Evolutionary conservation across 2,329 filamentous ascomycete genomes (phyloP), one percentile per base, ranked within the genome.

Genomic region (Amauroascus verrucosus): DNA sequence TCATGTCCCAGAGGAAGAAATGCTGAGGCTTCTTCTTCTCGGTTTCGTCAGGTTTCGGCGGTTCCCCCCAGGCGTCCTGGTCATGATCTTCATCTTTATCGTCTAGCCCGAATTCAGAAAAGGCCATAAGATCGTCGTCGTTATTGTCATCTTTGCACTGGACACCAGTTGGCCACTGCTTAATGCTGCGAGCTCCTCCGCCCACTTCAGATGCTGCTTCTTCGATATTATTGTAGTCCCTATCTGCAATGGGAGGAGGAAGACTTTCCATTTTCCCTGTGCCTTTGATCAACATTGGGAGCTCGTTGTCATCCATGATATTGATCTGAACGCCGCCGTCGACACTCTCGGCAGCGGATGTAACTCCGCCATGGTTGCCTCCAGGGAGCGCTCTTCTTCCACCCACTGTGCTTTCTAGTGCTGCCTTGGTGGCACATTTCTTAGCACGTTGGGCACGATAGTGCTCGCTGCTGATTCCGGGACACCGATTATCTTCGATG

Each of bases 401-500:
- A 2, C 37, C 8, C 9, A 44, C 16, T n/a, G 40, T 11, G 38
- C 53, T n/a, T 48, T 57, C 33, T 58, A 68, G 60, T 1, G 59
- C 63, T 45, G 64, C 64, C 52, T 66, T 71, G 50, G 75, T 63
- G 38, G 80, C 66, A 30, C 71, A 63, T 59, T 77, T 80, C 61
- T 78, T 74, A 14, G 74, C 68, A 20, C 78, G 69, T 45, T 75
- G 68, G n/a, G 69, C 68, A 14, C 70, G 62, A 55, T 81, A 78
- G 11, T 75, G 65, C 0, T 62, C 55, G 0, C 66, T 58, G 1
- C 57, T 60, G 56, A 81, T 75, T 2, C 63, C 64, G 0, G 57
- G 46, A 60, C 80, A 83, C 33, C 74, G 63, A 18, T 73, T 73
- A 8, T 70, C 67, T 59, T 83, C 79, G 18, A 82, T 70, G 58